Evolutionary conservation across 2,329 filamentous ascomycete species (phyloP).

Genomic region (Ophiosphaerella korrae): DNA sequence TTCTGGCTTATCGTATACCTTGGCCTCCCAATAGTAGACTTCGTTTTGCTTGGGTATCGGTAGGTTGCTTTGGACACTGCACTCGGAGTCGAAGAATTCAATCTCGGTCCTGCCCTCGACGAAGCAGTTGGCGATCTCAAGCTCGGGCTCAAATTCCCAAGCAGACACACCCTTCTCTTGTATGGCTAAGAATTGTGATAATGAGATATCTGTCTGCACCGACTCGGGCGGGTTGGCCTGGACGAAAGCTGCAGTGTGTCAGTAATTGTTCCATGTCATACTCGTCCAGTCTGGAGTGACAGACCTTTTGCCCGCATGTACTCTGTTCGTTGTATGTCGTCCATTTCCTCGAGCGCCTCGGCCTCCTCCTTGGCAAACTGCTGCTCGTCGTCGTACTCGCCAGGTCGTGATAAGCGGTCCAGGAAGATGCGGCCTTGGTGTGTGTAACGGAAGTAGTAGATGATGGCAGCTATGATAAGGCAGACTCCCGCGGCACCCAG

Average conservation of each 20-base stretch:
- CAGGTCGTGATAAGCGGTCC: slow-evolving; percentile 88
- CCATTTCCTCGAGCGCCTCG: slow-evolving; percentile 93
- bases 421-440: slow-evolving; percentile 86
- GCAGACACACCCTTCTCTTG: slow-evolving; percentile 99
- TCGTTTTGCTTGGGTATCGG: slow-evolving; percentile 99
- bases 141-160: slow-evolving; percentile 99
- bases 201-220: slow-evolving; percentile 91
- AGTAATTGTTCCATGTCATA: slow-evolving; percentile 1
- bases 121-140: slow-evolving; percentile 98
- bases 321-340: slow-evolving; percentile 86
- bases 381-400: slow-evolving; percentile 98
- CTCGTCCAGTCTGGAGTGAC: neutral
- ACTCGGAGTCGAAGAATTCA: slow-evolving; percentile 98
- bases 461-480: slow-evolving; percentile 75
- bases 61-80: slow-evolving; percentile 94
- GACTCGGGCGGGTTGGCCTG: slow-evolving; percentile 95
- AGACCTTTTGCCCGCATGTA: slow-evolving; percentile 94
- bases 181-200: slow-evolving; percentile 96
- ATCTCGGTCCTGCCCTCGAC: slow-evolving; percentile 96
- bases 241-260: slow-evolving; percentile 72
- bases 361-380: slow-evolving; percentile 92
- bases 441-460: slow-evolving; percentile 95
- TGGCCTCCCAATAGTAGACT: slow-evolving; percentile 99
- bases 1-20: slow-evolving; percentile 97
- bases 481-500: slow-evolving; percentile 90